Base-by-base conservation (phyloP, 2,329 filamentous ascomycete genomes). In the Xylariales sp. region DNA sequence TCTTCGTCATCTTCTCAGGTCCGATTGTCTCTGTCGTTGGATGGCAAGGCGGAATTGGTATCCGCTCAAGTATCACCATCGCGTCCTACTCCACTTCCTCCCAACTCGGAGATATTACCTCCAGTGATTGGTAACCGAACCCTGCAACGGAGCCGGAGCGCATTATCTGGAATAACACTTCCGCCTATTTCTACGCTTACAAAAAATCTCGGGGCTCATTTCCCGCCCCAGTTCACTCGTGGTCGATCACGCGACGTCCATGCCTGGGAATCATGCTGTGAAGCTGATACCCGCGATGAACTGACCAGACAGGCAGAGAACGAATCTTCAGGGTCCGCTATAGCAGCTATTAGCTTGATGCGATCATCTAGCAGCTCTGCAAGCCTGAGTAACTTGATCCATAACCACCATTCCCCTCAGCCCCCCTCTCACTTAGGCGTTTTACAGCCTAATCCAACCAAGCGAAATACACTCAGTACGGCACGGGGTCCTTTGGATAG, bases 241-340 rank as follows among this genome's bases (percentile, higher is more conserved):
- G 93, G 93, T 62, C 88, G 95, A 64, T 97, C 94, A 65, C 90
- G 93, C 62, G 93, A 97, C 78, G 93, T 94, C 18, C 90, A 94
- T 58, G 92, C 91, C 6, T 97, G 95, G 95, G 93, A 97, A 76
- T 93, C 93, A 65, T 94, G 92, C 81, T 95, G 93, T 75, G 93
- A 97, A 76, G 90, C 90, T 7, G 92, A 96, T 72, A 83, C 87
- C 59, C 90, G 91, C 50, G 93, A 93, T 75, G 92, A 93, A 72
- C 82, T 97, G 63, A 94, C 91, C 28, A 87, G 88, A n/a, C 91
- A 93, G 72, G 92, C 92, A 9, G 91, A 95, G 80, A 90, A 93
- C 73, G 93, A 97, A 76, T 88, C 88, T 7, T 93, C 86, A 72
- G 93, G 93, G 28, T 94, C 92, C 49, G 93, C 93, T 62, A 87